These are phyloP conservation scores for Lippia alba DNA, from an alignment of 305 asterid species.

Conservation along the genomic window DNA sequence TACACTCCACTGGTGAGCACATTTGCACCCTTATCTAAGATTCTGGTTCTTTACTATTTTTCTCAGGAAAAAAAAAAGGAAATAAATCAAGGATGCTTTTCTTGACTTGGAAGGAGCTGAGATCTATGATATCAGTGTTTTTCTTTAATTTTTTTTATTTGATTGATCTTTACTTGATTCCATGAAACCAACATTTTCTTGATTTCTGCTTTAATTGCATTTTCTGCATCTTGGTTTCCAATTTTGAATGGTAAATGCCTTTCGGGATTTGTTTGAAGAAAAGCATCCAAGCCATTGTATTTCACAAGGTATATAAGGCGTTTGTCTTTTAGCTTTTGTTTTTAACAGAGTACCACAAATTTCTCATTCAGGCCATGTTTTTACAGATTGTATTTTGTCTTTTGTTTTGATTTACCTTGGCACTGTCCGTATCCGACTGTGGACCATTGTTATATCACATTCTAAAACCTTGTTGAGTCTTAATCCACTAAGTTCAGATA, in stretches of 20 bases:
- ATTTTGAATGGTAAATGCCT: slow-evolving; percentile 19
- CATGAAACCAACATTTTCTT: slow-evolving; percentile 15
- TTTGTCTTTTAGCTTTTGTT: slow-evolving; percentile 46
- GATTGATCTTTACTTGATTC: slow-evolving; percentile 42
- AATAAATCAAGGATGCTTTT: slow-evolving; percentile 21
- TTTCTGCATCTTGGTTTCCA: slow-evolving; percentile 11
- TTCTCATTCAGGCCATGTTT: slow-evolving; percentile 35
- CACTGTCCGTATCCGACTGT: slow-evolving; percentile 27
- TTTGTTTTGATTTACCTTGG: slow-evolving; percentile 28
- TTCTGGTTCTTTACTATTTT: slow-evolving; percentile 25
- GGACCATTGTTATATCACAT: background rate
- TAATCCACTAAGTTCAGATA: slow-evolving; percentile 1
- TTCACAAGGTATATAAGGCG: slow-evolving; percentile 35
- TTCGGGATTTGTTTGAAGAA: slow-evolving; percentile 23
- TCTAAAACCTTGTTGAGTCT: slow-evolving; percentile 17
- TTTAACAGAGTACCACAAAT: slow-evolving; percentile 42
- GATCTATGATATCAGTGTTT: slow-evolving; percentile 50
- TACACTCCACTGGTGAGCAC: slow-evolving; percentile 88
- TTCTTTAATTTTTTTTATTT: slow-evolving; percentile 34
- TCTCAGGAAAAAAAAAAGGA: background rate
- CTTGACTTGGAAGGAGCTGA: slow-evolving; percentile 38
- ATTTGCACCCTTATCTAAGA: slow-evolving; percentile 25
- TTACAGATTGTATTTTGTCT: slow-evolving; percentile 37
- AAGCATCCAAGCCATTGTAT: slow-evolving; percentile 33
- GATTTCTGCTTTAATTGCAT: slow-evolving; percentile 17